Percentiles rank a stretch among this genome's conserved stretches.
Conservation (phyloP, 1,284 basidiomycete genomes). For the Ceratobasidium sp. region DNA sequence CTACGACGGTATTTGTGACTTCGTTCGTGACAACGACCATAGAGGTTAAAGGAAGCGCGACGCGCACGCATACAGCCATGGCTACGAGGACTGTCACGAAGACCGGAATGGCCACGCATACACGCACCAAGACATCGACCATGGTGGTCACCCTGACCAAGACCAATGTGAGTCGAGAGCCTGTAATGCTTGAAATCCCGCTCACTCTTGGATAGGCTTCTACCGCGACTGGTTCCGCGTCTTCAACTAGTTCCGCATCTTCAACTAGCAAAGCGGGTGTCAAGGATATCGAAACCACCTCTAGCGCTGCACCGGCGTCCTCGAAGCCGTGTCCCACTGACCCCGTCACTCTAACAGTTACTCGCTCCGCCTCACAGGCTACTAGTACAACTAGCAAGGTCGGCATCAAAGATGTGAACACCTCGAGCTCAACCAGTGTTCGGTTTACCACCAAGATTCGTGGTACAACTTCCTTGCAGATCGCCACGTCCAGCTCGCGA, state of each 20-base stretch:
- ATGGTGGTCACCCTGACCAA: slow-evolving; percentile 19
- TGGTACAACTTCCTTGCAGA: slow-evolving; percentile 4
- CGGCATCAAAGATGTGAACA: slow-evolving; percentile 16
- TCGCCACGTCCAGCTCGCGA: background rate
- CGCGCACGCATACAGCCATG: slow-evolving; percentile 27
- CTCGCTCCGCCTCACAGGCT: slow-evolving; percentile 22
- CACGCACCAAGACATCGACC: slow-evolving; percentile 36
- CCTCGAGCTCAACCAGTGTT: background rate
- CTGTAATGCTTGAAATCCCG: background rate
- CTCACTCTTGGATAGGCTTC: background rate
- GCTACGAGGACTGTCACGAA: slow-evolving; percentile 30
- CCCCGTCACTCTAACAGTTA: slow-evolving; percentile 33
- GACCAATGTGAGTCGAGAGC: slow-evolving; percentile 10
- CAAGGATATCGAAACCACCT: slow-evolving; percentile 13
- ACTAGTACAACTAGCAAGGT: slow-evolving; percentile 7
- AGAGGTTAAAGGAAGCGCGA: slow-evolving; percentile 17
- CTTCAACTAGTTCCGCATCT: background rate
- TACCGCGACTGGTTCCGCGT: background rate
- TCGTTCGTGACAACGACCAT: slow-evolving; percentile 33
- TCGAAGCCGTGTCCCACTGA: slow-evolving; percentile 32
- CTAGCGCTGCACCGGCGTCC: background rate
- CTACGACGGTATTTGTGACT: slow-evolving; percentile 30
- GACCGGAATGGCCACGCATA: slow-evolving; percentile 41
- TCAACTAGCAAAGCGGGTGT: slow-evolving; percentile 5
- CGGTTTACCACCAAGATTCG: slow-evolving; percentile 23